Evolutionary conservation across 1,284 basidiomycete species (phyloP).

Genomic region (Ceratobasidium sp.): DNA sequence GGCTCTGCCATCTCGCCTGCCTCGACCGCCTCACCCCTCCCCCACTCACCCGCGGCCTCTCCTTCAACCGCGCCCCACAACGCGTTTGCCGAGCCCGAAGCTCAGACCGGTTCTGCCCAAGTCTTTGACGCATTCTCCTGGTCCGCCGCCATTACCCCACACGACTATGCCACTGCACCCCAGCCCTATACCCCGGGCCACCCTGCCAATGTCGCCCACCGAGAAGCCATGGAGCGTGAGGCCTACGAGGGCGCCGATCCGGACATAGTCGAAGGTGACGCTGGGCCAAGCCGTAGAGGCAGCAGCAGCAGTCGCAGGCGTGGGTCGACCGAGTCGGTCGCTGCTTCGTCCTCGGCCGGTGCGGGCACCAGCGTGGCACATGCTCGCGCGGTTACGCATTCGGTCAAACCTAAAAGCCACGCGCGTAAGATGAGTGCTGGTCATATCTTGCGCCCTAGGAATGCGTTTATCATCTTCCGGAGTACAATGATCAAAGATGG

Average conservation of each 20-base stretch:
- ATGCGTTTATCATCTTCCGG: constrained; percentile 40
- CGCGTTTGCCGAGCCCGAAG: constrained; percentile 2
- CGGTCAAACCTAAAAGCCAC: constrained; percentile 39
- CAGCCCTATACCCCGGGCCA: constrained; percentile 39
- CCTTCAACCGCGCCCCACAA: constrained; percentile 11
- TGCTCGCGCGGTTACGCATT: constrained; percentile 6
- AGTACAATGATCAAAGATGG: constrained; percentile 39
- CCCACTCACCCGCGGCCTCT: background rate
- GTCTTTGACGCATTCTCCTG: constrained; percentile 37
- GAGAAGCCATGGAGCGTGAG: constrained; percentile 38
- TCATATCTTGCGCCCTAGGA: constrained; percentile 33
- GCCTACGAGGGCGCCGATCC: constrained; percentile 36
- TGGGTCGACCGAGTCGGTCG: constrained; percentile 9
- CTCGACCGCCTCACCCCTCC: constrained; percentile 25
- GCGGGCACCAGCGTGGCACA: constrained; percentile 27
- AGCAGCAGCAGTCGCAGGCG: constrained; percentile 30
- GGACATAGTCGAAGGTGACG: constrained; percentile 3
- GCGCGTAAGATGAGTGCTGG: constrained; percentile 40
- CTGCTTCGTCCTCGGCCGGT: background rate
- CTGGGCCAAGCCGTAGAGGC: constrained; percentile 21
- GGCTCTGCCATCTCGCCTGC: constrained; percentile 23
- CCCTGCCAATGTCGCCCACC: constrained; percentile 38
- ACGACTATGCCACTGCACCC: constrained; percentile 36
- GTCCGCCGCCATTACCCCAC: constrained; percentile 38
- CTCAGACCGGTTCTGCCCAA: background rate